Evolutionary conservation across 2,329 filamentous ascomycete genomes (phyloP).

Genomic region (Penicillium aurantiogriseum): DNA sequence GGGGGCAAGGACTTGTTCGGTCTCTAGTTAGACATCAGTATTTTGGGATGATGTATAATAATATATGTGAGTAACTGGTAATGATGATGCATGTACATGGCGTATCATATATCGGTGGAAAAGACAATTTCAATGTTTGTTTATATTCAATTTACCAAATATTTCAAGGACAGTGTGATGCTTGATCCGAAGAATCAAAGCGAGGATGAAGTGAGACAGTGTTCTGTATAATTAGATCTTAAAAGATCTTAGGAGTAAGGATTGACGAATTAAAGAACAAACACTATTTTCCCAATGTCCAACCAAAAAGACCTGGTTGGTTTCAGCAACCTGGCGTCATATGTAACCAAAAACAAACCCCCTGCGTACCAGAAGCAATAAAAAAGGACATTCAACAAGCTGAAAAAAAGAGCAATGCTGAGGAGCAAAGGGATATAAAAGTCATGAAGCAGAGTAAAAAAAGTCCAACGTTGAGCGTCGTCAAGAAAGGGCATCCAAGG

Average conservation of each 20-base stretch:
- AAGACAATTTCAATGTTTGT: background rate
- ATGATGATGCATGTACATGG: background rate
- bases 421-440: slow-evolving; percentile 23
- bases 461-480: slow-evolving; percentile 26
- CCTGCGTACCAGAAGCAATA: slow-evolving; percentile 19
- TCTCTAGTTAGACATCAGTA: background rate
- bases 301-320: slow-evolving; percentile 14
- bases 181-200: background rate
- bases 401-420: slow-evolving; percentile 17
- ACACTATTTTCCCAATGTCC: slow-evolving; percentile 15
- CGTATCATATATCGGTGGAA: background rate
- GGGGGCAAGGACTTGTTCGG: background rate
- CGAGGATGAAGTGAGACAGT: background rate
- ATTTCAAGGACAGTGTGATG: background rate
- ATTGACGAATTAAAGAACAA: background rate
- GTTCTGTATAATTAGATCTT: background rate
- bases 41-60: background rate
- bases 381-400: slow-evolving; percentile 18
- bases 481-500: slow-evolving; percentile 18
- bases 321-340: slow-evolving; percentile 15
- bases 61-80: background rate
- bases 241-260: slow-evolving; percentile 2
- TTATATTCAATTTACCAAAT: background rate
- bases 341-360: slow-evolving; percentile 15
- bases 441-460: slow-evolving; percentile 20